Conservation (phyloP, 2,329 filamentous ascomycete genomes). For the Dactylellina drechsleri region DNA sequence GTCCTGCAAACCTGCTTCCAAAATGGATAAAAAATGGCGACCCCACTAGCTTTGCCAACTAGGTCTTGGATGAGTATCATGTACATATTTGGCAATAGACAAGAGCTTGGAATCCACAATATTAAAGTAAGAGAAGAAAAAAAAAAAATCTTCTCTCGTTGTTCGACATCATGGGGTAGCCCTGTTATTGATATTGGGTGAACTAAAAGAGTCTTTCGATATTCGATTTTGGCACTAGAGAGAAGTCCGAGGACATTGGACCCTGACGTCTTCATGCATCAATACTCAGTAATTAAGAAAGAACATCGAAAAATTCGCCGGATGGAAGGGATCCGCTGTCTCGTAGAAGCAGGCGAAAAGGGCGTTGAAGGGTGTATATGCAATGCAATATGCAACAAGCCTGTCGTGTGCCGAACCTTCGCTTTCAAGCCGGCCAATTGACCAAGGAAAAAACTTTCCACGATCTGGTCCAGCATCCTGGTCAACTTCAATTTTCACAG, state of each 20-base stretch:
- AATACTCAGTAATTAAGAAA: conserved; percentile 2
- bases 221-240: conserved; percentile 8
- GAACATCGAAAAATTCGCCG: conserved; percentile 29
- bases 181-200: conserved; percentile 17
- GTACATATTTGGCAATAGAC: conserved; percentile 6
- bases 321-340: conserved; percentile 1
- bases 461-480: neutral
- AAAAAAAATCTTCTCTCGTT: conserved; percentile 23
- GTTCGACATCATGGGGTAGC: conserved; percentile 40
- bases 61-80: neutral
- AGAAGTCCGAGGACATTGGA: conserved; percentile 16
- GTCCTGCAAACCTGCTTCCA: conserved; percentile 5
- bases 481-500: conserved; percentile 13
- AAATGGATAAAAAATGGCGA: conserved; percentile 3
- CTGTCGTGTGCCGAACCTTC: conserved; percentile 36
- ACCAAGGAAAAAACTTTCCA: neutral
- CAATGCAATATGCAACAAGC: conserved; percentile 32
- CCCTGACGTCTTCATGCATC: conserved; percentile 43
- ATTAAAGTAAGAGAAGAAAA: conserved; percentile 18
- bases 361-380: conserved; percentile 44
- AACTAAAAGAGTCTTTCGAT: conserved; percentile 2
- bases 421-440: neutral
- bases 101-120: conserved; percentile 16
- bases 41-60: conserved; percentile 3
- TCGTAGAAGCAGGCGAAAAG: conserved; percentile 33